These are phyloP conservation scores for Suillus weaverae DNA, from an alignment of 768 basidiomycete genomes.

Conservation along the genomic window DNA sequence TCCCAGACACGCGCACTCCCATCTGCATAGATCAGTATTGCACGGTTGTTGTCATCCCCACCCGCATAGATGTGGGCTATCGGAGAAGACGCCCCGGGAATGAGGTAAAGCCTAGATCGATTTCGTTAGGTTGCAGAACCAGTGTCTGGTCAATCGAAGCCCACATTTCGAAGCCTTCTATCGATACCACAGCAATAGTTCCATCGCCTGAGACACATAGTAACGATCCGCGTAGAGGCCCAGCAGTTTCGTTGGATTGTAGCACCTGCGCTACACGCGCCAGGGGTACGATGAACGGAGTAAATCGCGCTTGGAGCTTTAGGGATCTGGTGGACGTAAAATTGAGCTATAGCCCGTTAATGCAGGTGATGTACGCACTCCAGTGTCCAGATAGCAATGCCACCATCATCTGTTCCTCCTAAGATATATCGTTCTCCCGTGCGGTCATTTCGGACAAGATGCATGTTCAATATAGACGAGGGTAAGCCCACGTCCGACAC, in stretches of 20 bases:
- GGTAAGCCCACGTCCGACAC: constrained; percentile 47
- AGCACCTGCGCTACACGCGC: constrained; percentile 54
- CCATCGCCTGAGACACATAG: constrained; percentile 78
- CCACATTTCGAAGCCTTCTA: constrained; percentile 79
- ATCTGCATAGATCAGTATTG: constrained; percentile 75
- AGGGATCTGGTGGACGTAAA: constrained; percentile 47
- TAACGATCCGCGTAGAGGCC: constrained; percentile 63
- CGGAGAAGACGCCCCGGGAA: constrained; percentile 79
- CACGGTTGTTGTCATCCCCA: constrained; percentile 48
- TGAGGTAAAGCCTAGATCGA: constrained; percentile 61
- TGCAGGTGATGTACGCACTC: constrained; percentile 43
- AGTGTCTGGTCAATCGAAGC: constrained; percentile 27
- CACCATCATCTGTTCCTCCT: constrained; percentile 79
- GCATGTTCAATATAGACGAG: constrained; percentile 48
- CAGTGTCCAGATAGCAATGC: constrained; percentile 69
- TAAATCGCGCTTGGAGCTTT: constrained; percentile 68
- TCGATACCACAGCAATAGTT: constrained; percentile 75
- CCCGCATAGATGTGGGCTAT: constrained; percentile 63
- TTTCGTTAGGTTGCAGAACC: background rate
- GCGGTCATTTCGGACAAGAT: constrained; percentile 54
- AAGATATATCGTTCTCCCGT: constrained; percentile 65
- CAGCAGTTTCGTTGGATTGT: constrained; percentile 45
- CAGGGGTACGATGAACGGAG: constrained; percentile 69
- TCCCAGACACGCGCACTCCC: constrained; percentile 88
- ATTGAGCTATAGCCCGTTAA: constrained; percentile 4